Evolutionary conservation across 805 yeast species (phyloP).

Genomic region (Myxozyma melibiosi): DNA sequence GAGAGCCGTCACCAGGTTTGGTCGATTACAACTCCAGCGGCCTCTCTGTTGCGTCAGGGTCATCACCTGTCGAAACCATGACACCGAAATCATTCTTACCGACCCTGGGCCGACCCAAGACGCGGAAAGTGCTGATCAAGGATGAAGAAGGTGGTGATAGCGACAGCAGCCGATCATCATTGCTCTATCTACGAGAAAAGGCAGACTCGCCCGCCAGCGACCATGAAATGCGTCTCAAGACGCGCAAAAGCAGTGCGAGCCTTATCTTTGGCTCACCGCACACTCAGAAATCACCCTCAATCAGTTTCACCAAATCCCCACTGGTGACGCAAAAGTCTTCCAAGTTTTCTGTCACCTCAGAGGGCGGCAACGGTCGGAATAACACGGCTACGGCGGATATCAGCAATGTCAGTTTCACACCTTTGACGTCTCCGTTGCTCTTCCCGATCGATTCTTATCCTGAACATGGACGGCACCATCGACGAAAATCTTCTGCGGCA

Average conservation of each 20-base stretch:
- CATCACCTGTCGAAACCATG: slow-evolving; percentile 22
- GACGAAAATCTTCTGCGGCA: slow-evolving; percentile 39
- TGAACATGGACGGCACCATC: slow-evolving; percentile 29
- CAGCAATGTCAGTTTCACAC: slow-evolving; percentile 43
- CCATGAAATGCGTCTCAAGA: slow-evolving; percentile 13
- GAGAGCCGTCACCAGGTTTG: slow-evolving; percentile 26
- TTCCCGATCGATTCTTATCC: slow-evolving; percentile 49
- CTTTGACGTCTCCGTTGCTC: slow-evolving; percentile 61
- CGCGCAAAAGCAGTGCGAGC: slow-evolving; percentile 22
- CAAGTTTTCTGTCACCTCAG: neutral
- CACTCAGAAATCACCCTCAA: slow-evolving; percentile 30
- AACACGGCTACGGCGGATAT: neutral
- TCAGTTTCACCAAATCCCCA: slow-evolving; percentile 25
- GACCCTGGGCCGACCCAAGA: slow-evolving; percentile 15
- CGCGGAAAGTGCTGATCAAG: slow-evolving; percentile 13
- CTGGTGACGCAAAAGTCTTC: slow-evolving; percentile 18
- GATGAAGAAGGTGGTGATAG: slow-evolving; percentile 32
- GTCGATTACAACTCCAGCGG: slow-evolving; percentile 18
- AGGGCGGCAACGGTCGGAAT: neutral
- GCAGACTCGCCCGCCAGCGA: slow-evolving; percentile 33
- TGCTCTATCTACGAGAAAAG: slow-evolving; percentile 26
- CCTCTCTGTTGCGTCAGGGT: slow-evolving; percentile 26
- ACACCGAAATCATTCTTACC: slow-evolving; percentile 7
- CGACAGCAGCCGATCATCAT: slow-evolving; percentile 32
- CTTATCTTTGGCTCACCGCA: slow-evolving; percentile 32